phyloP scores from a whole-genome alignment of 495 filamentous ascomycete genomes.

The Penicillium coprophilum region DNA sequence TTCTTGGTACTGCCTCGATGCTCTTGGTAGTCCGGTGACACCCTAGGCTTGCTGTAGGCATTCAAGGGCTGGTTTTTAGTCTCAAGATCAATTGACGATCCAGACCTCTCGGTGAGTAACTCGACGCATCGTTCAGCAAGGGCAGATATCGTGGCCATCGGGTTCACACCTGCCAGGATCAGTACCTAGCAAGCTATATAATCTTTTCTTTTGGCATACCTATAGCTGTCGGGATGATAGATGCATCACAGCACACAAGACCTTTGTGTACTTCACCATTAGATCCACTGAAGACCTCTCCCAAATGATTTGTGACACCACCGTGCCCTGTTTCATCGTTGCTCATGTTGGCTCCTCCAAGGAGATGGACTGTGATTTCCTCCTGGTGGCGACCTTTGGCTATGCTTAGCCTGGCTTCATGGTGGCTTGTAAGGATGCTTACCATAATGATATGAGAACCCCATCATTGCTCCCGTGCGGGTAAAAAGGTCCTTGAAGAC shows the following conservation, averaged over 20 bases:
- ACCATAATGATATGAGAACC: slow-evolving; percentile 18
- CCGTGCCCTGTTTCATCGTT: slow-evolving; percentile 53
- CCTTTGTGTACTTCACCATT: slow-evolving; percentile 53
- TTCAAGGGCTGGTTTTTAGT: slow-evolving; percentile 44
- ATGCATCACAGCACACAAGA: slow-evolving; percentile 61
- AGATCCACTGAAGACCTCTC: slow-evolving; percentile 57
- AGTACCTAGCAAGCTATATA: not conserved
- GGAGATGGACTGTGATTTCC: slow-evolving; percentile 66
- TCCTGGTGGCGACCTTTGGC: slow-evolving; percentile 34
- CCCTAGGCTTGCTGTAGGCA: not conserved
- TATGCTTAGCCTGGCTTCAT: not conserved
- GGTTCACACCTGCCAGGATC: slow-evolving; percentile 47
- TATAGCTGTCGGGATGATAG: slow-evolving; percentile 63
- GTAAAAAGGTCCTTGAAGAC: not conserved
- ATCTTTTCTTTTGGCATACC: slow-evolving; percentile 24
- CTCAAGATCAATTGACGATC: slow-evolving; percentile 47
- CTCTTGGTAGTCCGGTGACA: not conserved
- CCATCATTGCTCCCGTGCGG: slow-evolving; percentile 15
- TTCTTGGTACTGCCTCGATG: not conserved
- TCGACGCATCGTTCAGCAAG: slow-evolving; percentile 63
- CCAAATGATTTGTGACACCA: slow-evolving; percentile 64
- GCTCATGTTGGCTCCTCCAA: slow-evolving; percentile 66
- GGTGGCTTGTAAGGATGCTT: not conserved
- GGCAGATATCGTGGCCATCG: slow-evolving; percentile 68
- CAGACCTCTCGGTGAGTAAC: slow-evolving; percentile 39